Conservation (phyloP, 1,139 yeast genomes). For the Saccharomyces hybrid region DNA sequence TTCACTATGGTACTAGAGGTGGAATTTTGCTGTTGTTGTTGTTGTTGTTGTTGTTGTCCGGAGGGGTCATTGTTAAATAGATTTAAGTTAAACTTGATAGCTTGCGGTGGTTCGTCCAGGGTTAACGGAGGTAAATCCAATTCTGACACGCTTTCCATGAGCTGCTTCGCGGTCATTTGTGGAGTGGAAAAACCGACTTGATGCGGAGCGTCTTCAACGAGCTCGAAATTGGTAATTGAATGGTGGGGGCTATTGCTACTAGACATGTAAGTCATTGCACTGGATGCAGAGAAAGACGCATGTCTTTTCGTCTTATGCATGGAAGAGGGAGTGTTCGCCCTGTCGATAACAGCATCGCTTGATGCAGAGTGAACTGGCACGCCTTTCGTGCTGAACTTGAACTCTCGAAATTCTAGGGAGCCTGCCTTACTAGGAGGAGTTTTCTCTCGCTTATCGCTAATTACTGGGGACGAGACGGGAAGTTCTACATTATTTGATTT, state of each 20-base stretch:
- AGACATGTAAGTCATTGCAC: constrained; percentile 60
- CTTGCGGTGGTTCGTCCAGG: not conserved
- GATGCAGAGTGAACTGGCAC: not conserved
- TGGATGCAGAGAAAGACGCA: constrained; percentile 76
- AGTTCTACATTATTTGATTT: constrained; percentile 8
- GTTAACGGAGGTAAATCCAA: constrained; percentile 31
- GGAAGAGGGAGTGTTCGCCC: constrained; percentile 9
- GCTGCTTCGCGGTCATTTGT: constrained; percentile 43
- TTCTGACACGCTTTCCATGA: constrained; percentile 31
- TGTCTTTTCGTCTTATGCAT: constrained; percentile 40
- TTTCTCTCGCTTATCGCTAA: not conserved
- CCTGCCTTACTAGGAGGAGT: not conserved
- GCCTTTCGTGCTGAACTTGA: not conserved
- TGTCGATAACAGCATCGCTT: not conserved
- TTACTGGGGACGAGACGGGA: not conserved
- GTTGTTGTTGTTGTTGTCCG: not conserved
- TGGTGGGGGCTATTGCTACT: constrained; percentile 36
- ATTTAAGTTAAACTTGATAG: constrained; percentile 10
- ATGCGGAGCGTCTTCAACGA: constrained; percentile 34
- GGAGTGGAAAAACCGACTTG: constrained; percentile 79
- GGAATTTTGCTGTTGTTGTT: constrained; percentile 2
- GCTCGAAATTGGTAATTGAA: constrained; percentile 13
- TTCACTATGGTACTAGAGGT: constrained; percentile 11
- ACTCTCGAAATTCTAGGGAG: not conserved
- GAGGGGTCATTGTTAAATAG: constrained; percentile 8